Conservation (phyloP, 352 stramenopile genomes). For the Globisporangium splendens region DNA sequence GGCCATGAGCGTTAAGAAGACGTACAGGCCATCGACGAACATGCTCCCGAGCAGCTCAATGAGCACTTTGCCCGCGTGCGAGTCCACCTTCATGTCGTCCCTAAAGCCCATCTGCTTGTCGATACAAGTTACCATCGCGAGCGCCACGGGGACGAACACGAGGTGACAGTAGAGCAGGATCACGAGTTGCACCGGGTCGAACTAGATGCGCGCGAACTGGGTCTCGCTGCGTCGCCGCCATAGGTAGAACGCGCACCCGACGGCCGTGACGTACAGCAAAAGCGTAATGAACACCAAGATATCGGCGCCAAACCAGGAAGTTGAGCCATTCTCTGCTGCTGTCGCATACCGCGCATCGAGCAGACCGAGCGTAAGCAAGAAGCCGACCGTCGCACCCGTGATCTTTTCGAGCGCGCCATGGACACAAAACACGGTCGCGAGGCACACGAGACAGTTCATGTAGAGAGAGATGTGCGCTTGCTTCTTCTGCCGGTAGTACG, state of each 20-base stretch:
- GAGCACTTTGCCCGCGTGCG: slow-evolving; percentile 4
- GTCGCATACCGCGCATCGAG: not conserved
- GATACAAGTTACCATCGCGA: slow-evolving; percentile 31
- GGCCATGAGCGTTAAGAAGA: slow-evolving; percentile 38
- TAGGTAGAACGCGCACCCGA: slow-evolving; percentile 21
- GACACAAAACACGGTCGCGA: slow-evolving; percentile 22
- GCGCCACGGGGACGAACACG: slow-evolving; percentile 28
- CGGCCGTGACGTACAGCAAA: slow-evolving; percentile 28
- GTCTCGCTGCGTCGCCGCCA: slow-evolving; percentile 26
- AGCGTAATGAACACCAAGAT: slow-evolving; percentile 21
- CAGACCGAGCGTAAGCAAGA: slow-evolving; percentile 4
- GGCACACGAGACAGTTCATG: slow-evolving; percentile 29
- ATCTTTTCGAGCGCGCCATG: slow-evolving; percentile 19
- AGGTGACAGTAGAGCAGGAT: slow-evolving; percentile 48
- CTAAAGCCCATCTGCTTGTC: slow-evolving; percentile 29
- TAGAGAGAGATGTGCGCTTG: slow-evolving; percentile 26
- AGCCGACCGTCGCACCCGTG: slow-evolving; percentile 13
- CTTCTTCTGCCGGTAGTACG: slow-evolving; percentile 44
- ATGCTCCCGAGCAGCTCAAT: slow-evolving; percentile 28
- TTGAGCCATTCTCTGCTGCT: not conserved
- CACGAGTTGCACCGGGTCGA: slow-evolving; percentile 40
- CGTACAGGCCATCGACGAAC: slow-evolving; percentile 39
- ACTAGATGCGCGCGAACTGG: slow-evolving; percentile 23
- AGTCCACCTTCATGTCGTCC: slow-evolving; percentile 1
- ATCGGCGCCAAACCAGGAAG: slow-evolving; percentile 20